phyloP scores from a whole-genome alignment of 768 basidiomycete species.

The Agrocybe praecox region DNA sequence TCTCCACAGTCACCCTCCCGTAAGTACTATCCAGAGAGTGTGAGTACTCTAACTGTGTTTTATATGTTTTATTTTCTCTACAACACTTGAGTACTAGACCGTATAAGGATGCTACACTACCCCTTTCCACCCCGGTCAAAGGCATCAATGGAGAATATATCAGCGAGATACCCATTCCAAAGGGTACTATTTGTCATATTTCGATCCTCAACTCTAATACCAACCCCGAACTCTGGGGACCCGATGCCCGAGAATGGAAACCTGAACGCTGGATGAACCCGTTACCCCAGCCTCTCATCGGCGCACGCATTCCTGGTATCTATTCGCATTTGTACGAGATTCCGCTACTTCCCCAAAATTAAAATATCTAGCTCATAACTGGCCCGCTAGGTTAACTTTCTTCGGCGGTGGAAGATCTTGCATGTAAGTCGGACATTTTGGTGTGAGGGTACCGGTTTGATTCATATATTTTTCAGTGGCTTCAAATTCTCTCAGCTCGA shows the following conservation, averaged over 20 bases:
- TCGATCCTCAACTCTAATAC: conserved; percentile 34
- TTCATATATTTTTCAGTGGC: conserved; percentile 1
- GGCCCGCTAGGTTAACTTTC: conserved; percentile 30
- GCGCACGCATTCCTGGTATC: conserved; percentile 17
- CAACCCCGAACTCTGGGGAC: conserved; percentile 40
- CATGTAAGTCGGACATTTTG: conserved; percentile 31
- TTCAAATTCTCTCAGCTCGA: conserved; percentile 53
- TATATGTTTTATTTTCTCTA: background rate
- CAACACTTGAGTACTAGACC: conserved; percentile 22
- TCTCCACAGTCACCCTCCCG: conserved; percentile 27
- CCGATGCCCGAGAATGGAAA: conserved; percentile 46
- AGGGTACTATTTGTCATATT: conserved; percentile 36
- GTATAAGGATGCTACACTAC: conserved; percentile 28
- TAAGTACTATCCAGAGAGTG: conserved; percentile 17
- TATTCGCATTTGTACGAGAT: conserved; percentile 18
- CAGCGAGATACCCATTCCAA: conserved; percentile 36
- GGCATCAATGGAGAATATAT: conserved; percentile 36
- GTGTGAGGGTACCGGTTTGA: background rate
- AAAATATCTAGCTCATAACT: background rate
- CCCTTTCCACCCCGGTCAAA: conserved; percentile 36
- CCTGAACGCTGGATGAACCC: conserved; percentile 45
- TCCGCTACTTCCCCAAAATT: background rate
- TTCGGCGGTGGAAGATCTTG: conserved; percentile 42
- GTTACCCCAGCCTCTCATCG: conserved; percentile 8
- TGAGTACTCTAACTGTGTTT: conserved; percentile 4